Conservation (phyloP, 257 asterid species). For the Pogostemon cablin region DNA sequence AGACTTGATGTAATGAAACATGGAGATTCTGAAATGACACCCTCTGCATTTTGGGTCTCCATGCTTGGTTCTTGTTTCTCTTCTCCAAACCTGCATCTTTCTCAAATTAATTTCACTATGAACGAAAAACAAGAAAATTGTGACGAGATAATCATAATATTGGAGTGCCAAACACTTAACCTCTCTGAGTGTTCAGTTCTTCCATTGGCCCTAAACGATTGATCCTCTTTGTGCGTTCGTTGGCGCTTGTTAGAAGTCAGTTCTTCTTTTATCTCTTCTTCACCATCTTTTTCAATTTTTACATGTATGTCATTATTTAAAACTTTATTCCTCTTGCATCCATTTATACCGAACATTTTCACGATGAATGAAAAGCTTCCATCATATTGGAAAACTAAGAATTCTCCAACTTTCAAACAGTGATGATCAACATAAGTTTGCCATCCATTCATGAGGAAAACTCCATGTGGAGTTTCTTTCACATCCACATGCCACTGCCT, state of each 20-base stretch:
- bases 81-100: slow-evolving; percentile 21
- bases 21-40: slow-evolving; percentile 9
- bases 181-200: slow-evolving; percentile 9
- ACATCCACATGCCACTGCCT: slow-evolving; percentile 41
- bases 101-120: neutral
- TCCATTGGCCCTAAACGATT: neutral
- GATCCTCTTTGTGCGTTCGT: neutral
- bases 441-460: slow-evolving; percentile 48
- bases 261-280: slow-evolving; percentile 27
- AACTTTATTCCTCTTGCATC: slow-evolving; percentile 40
- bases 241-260: slow-evolving; percentile 7
- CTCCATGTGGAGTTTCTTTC: slow-evolving; percentile 34
- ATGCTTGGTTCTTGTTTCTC: neutral
- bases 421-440: slow-evolving; percentile 34
- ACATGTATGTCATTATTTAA: neutral
- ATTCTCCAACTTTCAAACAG: slow-evolving; percentile 40
- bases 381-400: slow-evolving; percentile 41
- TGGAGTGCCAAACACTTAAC: neutral
- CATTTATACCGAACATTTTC: slow-evolving; percentile 37
- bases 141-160: neutral
- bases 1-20: neutral
- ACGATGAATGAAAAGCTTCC: slow-evolving; percentile 36
- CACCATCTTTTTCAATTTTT: slow-evolving; percentile 21
- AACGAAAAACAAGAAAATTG: neutral
- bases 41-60: neutral